Base-by-base conservation (phyloP, 176 grass and related monocot species). In the Musa troglodytarum region DNA sequence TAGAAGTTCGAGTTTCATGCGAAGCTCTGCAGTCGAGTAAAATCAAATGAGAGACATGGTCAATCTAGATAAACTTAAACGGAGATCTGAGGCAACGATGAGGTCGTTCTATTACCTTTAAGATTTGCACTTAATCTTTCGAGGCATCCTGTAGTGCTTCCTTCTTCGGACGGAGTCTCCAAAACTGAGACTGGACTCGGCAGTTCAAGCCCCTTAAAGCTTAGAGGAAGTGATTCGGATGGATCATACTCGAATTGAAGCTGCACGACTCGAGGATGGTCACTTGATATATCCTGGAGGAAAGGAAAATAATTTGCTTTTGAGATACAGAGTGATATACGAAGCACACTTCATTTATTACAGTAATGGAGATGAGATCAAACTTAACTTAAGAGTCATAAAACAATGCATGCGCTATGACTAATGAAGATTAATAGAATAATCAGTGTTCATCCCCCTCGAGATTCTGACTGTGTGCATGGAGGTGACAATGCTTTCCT, bases 1-100 rank as follows among this genome's bases (percentile, higher is more conserved):
- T 28, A 89, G 82, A 80, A 92, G 86, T 73, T 87, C 81, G 54
- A 92, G 86, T 73, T 92, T 84, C 12, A 70, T 21, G 67, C 87
- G 81, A 16, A 92, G 90, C 77, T 64, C 90, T 92, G 77, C 21
- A 65, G 70, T 69, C 54, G 64, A 74, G 16, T 61, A 1, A 84
- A 15, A 74, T 82, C 83, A 76, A 79, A 73, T 55, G 9, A 68
- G 64, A 49, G 53, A 1, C 17, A 49, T 54, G 57, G 69, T 62
- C 54, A 17, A 86, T 74, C 26, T 82, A 71, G 64, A 53, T 22
- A 82, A 26, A 25, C 67, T 68, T 8, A 9, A 75, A 58, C 22
- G 22, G 20, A 75, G 26, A 4, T 50, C 17, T 17, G 81, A 49
- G 54, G 82, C 51, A 2, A 12, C 11, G 12, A 73, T 1, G 26